A percentile compares a stretch with the other conserved stretches of the same genome.
Conservation (phyloP, 1,139 yeast genomes). For the Sugiyamaella neomexicana region DNA sequence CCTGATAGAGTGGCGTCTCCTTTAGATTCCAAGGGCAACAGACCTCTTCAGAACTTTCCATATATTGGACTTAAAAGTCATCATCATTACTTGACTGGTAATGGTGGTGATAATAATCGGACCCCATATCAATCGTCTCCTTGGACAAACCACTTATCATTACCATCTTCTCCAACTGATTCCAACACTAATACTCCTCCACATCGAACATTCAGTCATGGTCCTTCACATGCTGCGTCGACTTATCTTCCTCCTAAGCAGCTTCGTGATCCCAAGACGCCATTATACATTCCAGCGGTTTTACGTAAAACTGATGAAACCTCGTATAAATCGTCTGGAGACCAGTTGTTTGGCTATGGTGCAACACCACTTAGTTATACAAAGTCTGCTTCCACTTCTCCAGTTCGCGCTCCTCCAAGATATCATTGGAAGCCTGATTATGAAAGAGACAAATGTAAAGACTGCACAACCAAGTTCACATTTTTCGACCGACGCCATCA, state of each 20-base stretch:
- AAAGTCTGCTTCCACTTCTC: slow-evolving; percentile 13
- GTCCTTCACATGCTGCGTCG: slow-evolving; percentile 6
- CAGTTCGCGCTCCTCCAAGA: slow-evolving; percentile 52
- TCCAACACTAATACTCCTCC: slow-evolving; percentile 11
- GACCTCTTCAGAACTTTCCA: slow-evolving; percentile 17
- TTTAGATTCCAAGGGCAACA: neutral
- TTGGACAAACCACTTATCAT: slow-evolving; percentile 17
- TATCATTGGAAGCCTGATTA: slow-evolving; percentile 82
- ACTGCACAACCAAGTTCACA: slow-evolving; percentile 50
- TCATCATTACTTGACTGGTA: neutral
- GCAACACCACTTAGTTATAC: neutral
- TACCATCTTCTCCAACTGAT: slow-evolving; percentile 27
- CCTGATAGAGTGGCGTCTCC: slow-evolving; percentile 9
- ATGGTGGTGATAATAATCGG: slow-evolving; percentile 5
- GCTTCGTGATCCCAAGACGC: slow-evolving; percentile 61
- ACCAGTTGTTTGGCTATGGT: slow-evolving; percentile 15
- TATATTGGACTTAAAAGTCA: slow-evolving; percentile 14
- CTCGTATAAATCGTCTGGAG: slow-evolving; percentile 44
- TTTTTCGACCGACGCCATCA: slow-evolving; percentile 84
- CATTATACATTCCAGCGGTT: slow-evolving; percentile 89
- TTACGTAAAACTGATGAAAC: slow-evolving; percentile 53
- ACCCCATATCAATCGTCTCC: slow-evolving; percentile 13
- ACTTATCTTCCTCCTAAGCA: slow-evolving; percentile 35
- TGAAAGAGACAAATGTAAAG: slow-evolving; percentile 61
- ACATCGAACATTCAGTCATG: slow-evolving; percentile 18